Evolutionary conservation across 257 asterid species (phyloP).

Genomic region (Nicotiana sylvestris): DNA sequence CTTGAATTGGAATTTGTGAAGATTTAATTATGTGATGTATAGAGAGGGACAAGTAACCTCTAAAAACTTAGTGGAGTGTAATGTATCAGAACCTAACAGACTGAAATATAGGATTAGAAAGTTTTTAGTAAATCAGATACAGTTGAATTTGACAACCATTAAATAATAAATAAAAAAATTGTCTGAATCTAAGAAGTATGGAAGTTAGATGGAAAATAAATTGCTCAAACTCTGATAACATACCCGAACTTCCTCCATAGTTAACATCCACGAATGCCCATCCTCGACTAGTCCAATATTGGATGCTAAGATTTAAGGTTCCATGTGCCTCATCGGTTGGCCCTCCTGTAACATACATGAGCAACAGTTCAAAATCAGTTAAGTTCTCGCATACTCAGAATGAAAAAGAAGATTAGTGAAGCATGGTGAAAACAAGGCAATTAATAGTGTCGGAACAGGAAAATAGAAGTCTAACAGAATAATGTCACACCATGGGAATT

Average conservation of each 20-base stretch:
- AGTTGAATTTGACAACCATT: background rate
- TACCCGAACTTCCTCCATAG: constrained; percentile 99
- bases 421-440: background rate
- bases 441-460: background rate
- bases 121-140: background rate
- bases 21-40: background rate
- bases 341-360: constrained; percentile 49
- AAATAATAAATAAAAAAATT: background rate
- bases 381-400: background rate
- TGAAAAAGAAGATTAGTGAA: background rate
- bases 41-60: background rate
- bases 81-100: background rate
- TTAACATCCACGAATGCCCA: constrained; percentile 99
- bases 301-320: constrained; percentile 66
- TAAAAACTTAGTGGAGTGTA: background rate
- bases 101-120: background rate
- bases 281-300: constrained; percentile 98
- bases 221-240: background rate
- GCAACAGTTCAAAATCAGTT: background rate
- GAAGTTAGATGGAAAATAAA: background rate
- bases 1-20: constrained; percentile 31
- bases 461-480: background rate
- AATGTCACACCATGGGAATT: background rate
- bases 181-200: background rate
- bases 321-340: constrained; percentile 94